Percentiles rank a stretch among this genome's conserved stretches.
These are phyloP conservation scores for Euryodendron excelsum DNA, from an alignment of 148 eudicot genomes.

Conservation along the genomic window DNA sequence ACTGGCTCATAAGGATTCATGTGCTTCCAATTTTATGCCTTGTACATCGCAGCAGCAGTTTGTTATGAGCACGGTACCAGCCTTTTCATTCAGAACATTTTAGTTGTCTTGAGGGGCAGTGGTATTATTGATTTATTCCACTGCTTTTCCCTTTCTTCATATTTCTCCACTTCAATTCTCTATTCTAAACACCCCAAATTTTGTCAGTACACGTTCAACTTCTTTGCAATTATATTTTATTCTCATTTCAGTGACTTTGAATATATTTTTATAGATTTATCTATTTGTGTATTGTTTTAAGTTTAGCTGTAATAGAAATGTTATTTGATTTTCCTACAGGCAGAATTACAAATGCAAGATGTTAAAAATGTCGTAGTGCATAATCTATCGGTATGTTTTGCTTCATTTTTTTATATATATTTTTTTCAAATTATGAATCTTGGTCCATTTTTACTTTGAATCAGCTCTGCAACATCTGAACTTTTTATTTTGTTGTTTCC, in stretches of 20 bases:
- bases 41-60: too few relatives aligned
- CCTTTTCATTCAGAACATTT: too few relatives aligned
- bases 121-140: neutral
- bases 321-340: constrained; percentile 41
- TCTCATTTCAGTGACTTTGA: neutral
- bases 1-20: too few relatives aligned
- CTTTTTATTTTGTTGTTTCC: neutral
- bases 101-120: too few relatives aligned
- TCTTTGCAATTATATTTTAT: neutral
- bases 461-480: neutral
- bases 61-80: too few relatives aligned
- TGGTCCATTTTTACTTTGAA: neutral
- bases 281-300: neutral
- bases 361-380: constrained; percentile 82
- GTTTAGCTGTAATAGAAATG: neutral
- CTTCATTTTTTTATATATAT: neutral
- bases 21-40: too few relatives aligned
- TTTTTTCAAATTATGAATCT: neutral
- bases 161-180: neutral
- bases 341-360: constrained; percentile 92
- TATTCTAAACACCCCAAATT: neutral
- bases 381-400: constrained; percentile 78
- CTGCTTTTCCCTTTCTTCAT: neutral
- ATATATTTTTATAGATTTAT: neutral
- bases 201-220: neutral